Base-by-base conservation (phyloP, 371 early-diverging fungal species). In the Dichotomocladium elegans region DNA sequence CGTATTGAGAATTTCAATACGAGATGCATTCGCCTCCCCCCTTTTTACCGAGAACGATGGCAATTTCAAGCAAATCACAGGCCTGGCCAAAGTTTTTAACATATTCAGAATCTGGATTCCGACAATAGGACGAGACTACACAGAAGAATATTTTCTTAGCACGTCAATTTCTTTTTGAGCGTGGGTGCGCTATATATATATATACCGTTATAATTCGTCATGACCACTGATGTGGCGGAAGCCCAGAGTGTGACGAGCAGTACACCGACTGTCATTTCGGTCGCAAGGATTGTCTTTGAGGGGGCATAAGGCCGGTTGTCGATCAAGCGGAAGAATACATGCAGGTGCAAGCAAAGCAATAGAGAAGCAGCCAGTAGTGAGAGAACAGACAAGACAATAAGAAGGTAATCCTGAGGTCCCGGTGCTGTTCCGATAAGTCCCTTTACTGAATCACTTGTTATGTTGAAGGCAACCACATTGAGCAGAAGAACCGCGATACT, bases 401-500 rank as follows among this genome's bases (percentile, higher is more conserved):
- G 40, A 9, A 63, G 37, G 35, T 34, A 54, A 45, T 69, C 70
- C 34, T 69, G 65, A 3, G 65, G 50, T 2, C 65, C 63, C 15
- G 57, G 24, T n/a, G 42, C 24, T 15, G 56, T 26, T 19, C 53
- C 47, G 4, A 58, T 47, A 9, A 62, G 41, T 25, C 54, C 64
- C 28, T 54, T 22, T 3, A 27, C 33, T 8, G 50, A 26, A 9
- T 29, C 55, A 14, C 35, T 49, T 22, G 41, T 15, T 12, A 25
- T 33, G 9, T 46, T 26, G 9, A 64, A 34, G 6, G 56, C 59
- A 4, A 61, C 15, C 4, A 43, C 61, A 47, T 71, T 71, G 12
- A 67, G 41, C 3, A 61, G 41, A 17, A 71, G 57, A 26, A 57
- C 60, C 22, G 58, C 42, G n/a, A 67, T 55, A 48, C 71, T 71